phyloP scores from a whole-genome alignment of 192 early-diverging fungal genomes.

The Gigaspora rosea region DNA sequence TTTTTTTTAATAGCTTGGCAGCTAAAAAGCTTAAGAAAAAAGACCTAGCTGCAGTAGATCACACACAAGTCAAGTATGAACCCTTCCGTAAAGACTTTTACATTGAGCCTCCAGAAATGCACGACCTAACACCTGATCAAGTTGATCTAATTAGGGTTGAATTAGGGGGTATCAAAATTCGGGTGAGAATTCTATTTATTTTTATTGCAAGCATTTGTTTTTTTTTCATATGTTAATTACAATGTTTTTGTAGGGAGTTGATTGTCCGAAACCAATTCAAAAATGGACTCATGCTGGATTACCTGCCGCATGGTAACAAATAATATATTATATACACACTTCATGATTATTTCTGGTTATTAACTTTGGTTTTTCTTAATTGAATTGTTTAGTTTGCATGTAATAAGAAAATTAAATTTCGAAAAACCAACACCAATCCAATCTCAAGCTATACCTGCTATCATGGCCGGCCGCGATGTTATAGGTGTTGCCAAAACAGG shows the following conservation, averaged over 20 bases:
- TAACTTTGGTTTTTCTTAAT: background rate
- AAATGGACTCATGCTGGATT: conserved; percentile 97
- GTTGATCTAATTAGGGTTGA: conserved; percentile 83
- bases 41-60: conserved; percentile 86
- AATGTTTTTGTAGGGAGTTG: conserved; percentile 51
- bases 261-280: conserved; percentile 90
- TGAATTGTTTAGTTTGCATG: conserved; percentile 55
- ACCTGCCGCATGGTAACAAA: conserved; percentile 65
- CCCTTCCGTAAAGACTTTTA: conserved; percentile 91
- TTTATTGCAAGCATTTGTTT: background rate
- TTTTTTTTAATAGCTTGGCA: conserved; percentile 51
- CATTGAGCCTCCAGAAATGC: conserved; percentile 91
- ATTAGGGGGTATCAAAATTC: conserved; percentile 91
- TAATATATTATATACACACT: background rate
- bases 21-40: conserved; percentile 89
- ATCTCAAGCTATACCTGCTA: conserved; percentile 92
- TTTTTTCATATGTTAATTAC: background rate
- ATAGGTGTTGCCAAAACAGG: conserved; percentile 97
- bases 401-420: conserved; percentile 83
- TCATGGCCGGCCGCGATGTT: conserved; percentile 92
- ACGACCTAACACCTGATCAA: conserved; percentile 76
- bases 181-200: conserved; percentile 36
- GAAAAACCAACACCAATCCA: conserved; percentile 88
- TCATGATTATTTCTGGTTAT: background rate
- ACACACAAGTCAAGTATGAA: conserved; percentile 83